phyloP scores from a whole-genome alignment of 257 asterid genomes.

The Dorcoceras hygrometricum region DNA sequence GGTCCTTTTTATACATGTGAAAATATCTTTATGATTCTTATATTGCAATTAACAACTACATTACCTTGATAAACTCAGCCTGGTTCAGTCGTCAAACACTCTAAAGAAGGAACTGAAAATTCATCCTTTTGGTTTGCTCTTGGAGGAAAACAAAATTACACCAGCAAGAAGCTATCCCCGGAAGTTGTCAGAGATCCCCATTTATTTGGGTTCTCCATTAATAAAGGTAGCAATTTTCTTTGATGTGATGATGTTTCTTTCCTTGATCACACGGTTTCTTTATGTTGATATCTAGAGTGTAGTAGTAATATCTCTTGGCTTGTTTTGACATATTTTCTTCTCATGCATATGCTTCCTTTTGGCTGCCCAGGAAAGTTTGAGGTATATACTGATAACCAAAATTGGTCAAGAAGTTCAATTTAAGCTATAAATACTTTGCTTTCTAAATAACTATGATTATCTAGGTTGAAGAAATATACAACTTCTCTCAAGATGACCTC shows the following conservation, averaged over 20 bases:
- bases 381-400: slow-evolving; percentile 42
- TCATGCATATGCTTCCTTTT: slow-evolving; percentile 33
- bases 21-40: background rate
- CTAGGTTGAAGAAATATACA: slow-evolving; percentile 89
- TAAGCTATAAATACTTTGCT: slow-evolving; percentile 13
- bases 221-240: slow-evolving; percentile 53
- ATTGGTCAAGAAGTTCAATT: background rate
- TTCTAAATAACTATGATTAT: slow-evolving; percentile 5
- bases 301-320: slow-evolving; percentile 4
- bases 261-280: background rate
- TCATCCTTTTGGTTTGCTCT: slow-evolving; percentile 89
- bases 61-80: slow-evolving; percentile 52
- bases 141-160: slow-evolving; percentile 88
- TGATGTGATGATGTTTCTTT: slow-evolving; percentile 18
- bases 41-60: slow-evolving; percentile 24
- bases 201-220: slow-evolving; percentile 59
- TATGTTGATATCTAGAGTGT: slow-evolving; percentile 12
- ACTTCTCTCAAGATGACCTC: slow-evolving; percentile 88
- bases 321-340: slow-evolving; percentile 32
- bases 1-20: background rate
- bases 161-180: slow-evolving; percentile 58
- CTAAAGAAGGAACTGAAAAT: slow-evolving; percentile 98
- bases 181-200: slow-evolving; percentile 86
- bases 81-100: slow-evolving; percentile 67
- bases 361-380: slow-evolving; percentile 73